Evolutionary conservation across 352 stramenopile genomes (phyloP).

Genomic region (Phytopythium aichiense): DNA sequence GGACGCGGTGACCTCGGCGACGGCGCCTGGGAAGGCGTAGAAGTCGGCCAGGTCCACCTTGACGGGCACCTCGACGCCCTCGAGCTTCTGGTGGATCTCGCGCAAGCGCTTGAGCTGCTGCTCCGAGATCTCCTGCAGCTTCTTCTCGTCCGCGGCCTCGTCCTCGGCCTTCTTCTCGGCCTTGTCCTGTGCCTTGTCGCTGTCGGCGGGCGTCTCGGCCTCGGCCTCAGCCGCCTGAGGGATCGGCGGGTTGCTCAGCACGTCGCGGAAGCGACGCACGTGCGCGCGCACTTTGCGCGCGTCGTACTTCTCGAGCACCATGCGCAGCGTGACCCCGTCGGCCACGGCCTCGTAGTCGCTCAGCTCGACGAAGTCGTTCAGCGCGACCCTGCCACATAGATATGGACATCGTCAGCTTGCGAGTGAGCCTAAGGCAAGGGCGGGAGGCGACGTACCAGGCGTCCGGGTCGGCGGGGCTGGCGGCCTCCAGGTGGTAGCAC

Average conservation of each 20-base stretch:
- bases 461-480: constrained; percentile 15
- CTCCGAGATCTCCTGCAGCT: constrained; percentile 69
- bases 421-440: not conserved
- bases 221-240: constrained; percentile 32
- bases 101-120: constrained; percentile 76
- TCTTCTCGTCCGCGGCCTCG: constrained; percentile 33
- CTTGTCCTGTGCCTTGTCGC: constrained; percentile 10
- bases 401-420: not conserved
- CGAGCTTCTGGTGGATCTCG: constrained; percentile 81
- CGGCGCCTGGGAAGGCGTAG: constrained; percentile 41
- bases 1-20: constrained; percentile 6
- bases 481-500: constrained; percentile 79
- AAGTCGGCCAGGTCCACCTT: constrained; percentile 58
- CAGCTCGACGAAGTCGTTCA: constrained; percentile 88
- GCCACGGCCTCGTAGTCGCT: constrained; percentile 69
- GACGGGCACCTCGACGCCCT: constrained; percentile 70
- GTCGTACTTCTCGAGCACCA: constrained; percentile 87
- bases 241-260: constrained; percentile 81
- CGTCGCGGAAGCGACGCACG: constrained; percentile 80
- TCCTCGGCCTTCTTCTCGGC: constrained; percentile 12
- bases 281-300: constrained; percentile 78
- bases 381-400: constrained; percentile 24
- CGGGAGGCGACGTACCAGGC: constrained; percentile 18
- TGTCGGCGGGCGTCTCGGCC: constrained; percentile 13
- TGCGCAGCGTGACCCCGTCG: constrained; percentile 64